phyloP scores from a whole-genome alignment of 177 flowering plant species.

The Tripterygium wilfordii region DNA sequence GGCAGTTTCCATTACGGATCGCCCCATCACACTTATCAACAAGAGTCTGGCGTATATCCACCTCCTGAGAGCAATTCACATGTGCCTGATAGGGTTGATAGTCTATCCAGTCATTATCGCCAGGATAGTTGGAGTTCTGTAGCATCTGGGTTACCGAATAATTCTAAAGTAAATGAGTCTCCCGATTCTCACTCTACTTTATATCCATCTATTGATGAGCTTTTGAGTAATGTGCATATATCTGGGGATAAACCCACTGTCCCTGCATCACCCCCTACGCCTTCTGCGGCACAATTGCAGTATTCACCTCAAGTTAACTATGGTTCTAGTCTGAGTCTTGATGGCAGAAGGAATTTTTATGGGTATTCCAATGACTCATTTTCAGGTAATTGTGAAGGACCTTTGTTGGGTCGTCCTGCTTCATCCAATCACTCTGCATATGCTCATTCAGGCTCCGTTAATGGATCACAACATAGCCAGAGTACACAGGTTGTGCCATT shows the following conservation, averaged over 20 bases:
- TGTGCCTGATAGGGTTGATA: constrained; percentile 20
- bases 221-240: constrained; percentile 13
- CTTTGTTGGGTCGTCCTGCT: constrained; percentile 15
- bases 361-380: constrained; percentile 43
- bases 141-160: neutral
- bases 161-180: too few species aligned
- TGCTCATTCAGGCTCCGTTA: constrained; percentile 21
- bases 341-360: constrained; percentile 20
- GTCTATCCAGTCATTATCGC: constrained; percentile 30
- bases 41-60: constrained; percentile 2
- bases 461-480: constrained; percentile 26
- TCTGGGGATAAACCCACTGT: constrained; percentile 8
- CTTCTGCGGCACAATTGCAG: constrained; percentile 19
- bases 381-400: constrained; percentile 24
- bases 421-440: constrained; percentile 11
- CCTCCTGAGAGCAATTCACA: constrained; percentile 19
- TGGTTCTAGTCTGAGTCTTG: constrained; percentile 21
- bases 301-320: constrained; percentile 11
- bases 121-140: constrained; percentile 24
- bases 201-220: constrained; percentile 25
- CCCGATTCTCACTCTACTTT: constrained; percentile 1
- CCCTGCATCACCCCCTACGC: constrained; percentile 31
- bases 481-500: constrained; percentile 43
- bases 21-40: constrained; percentile 23
- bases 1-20: constrained; percentile 46